Evolutionary conservation across 1,284 basidiomycete species (phyloP), one percentile per base, ranked within the genome.

Genomic region (Marasmius fiardii): DNA sequence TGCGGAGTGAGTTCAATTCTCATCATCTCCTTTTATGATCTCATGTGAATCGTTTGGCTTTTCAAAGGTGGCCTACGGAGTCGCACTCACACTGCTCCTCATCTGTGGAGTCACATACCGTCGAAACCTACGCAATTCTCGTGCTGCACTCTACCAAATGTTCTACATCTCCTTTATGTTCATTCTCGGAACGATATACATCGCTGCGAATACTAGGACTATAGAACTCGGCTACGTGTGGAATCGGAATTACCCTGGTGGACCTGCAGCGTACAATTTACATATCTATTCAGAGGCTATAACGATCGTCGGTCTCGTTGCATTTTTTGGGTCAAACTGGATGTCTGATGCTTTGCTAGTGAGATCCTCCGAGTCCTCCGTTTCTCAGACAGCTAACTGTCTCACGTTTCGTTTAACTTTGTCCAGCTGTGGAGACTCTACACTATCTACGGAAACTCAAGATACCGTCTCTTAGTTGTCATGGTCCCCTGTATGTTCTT

Each of bases 211-310:
- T 11, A 43, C 59, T 18, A 45, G 59, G 14, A 61, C 64, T 34
- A 58, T 60, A 0, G 60, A 67, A 45, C 60, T 63, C 18, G 56
- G 60, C 45, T 71, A 60, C 52, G 64, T 71, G n/a, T 58, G 65
- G 54, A 50, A 67, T 43, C 63, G 66, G 10, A 61, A 61, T 43
- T 69, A 60, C 44, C 68, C 68, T 28, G 67, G 65, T 6, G 68
- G 68, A 3, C 68, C 68, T 3, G 59, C 52, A 3, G 43, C 35
- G 21, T 59, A 56, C 58, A 62, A 20, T 20, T 43, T 44, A 4
- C 21, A 55, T 11, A 54, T 54, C 11, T 59, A 54, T 26, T 53
- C 44, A 14, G 31, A 28, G 7, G 54, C 57, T 3, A 50, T 61
- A 18, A 53, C 41, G 33, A 53, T 57, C 8, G 43, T 57, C 4